A percentile compares a stretch with the other conserved stretches of the same genome.
phyloP scores from a whole-genome alignment of 1,284 basidiomycete genomes.

The Heterobasidion annosum region DNA sequence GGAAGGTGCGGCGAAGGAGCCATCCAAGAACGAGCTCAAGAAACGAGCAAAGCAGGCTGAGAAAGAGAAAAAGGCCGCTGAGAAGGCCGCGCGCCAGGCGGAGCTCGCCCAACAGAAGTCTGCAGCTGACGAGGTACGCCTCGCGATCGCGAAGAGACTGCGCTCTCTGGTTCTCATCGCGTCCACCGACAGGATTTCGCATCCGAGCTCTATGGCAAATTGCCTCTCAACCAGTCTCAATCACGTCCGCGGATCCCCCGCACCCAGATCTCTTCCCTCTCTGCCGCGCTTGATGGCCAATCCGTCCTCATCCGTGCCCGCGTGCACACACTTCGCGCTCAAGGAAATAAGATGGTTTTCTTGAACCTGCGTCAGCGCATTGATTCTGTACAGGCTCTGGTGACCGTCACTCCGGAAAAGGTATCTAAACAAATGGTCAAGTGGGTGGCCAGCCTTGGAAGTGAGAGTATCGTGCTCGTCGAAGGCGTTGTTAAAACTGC shows the following conservation, averaged over 20 bases:
- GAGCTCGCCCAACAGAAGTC: constrained; percentile 74
- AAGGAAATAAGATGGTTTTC: constrained; percentile 94
- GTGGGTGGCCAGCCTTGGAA: constrained; percentile 73
- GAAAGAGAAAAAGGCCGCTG: constrained; percentile 87
- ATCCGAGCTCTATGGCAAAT: constrained; percentile 79
- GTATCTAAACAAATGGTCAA: constrained; percentile 98
- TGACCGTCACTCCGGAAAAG: constrained; percentile 70
- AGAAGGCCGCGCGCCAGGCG: constrained; percentile 48
- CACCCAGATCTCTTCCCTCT: constrained; percentile 60
- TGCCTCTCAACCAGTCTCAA: constrained; percentile 91
- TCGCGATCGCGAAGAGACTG: neutral
- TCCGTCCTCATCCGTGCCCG: constrained; percentile 83
- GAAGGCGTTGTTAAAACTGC: constrained; percentile 79
- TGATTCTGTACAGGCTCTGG: constrained; percentile 85
- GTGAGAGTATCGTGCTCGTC: constrained; percentile 90
- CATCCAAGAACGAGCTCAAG: constrained; percentile 89
- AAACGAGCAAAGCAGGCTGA: constrained; percentile 90
- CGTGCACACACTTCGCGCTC: constrained; percentile 86
- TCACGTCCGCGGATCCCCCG: constrained; percentile 45
- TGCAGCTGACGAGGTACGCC: constrained; percentile 59
- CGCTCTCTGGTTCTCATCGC: neutral
- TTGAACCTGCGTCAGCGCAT: constrained; percentile 86
- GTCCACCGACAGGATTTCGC: constrained; percentile 63
- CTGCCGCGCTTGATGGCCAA: constrained; percentile 65
- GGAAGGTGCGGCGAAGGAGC: constrained; percentile 25